These are phyloP conservation scores for Fusarium graminum DNA, from an alignment of 2,329 filamentous ascomycete species.

Conservation along the genomic window DNA sequence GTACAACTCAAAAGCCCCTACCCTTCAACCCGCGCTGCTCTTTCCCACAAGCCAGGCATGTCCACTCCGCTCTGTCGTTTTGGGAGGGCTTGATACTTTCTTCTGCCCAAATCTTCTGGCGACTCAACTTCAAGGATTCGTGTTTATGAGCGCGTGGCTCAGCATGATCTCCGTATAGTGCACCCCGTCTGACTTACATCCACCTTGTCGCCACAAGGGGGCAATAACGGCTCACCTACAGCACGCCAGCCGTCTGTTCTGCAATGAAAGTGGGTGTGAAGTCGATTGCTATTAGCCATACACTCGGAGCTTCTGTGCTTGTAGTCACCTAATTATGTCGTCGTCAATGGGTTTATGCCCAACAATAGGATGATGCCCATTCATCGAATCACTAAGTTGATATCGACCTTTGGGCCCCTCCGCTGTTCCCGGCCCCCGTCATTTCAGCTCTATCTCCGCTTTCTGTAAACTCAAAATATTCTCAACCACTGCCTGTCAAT, in stretches of 20 bases:
- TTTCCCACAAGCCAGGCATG: neutral
- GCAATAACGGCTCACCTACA: slow-evolving; percentile 35
- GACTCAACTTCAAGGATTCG: slow-evolving; percentile 27
- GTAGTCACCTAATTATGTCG: slow-evolving; percentile 32
- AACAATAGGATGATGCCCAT: slow-evolving; percentile 32
- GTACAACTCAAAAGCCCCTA: slow-evolving; percentile 2
- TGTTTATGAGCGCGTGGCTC: slow-evolving; percentile 43
- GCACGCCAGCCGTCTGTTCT: slow-evolving; percentile 36
- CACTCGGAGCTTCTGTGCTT: slow-evolving; percentile 14
- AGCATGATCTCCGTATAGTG: slow-evolving; percentile 37
- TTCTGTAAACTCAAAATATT: slow-evolving; percentile 41
- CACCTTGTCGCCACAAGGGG: slow-evolving; percentile 41
- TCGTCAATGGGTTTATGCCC: slow-evolving; percentile 27
- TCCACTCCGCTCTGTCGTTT: slow-evolving; percentile 17
- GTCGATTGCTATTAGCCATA: slow-evolving; percentile 25
- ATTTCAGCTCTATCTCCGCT: slow-evolving; percentile 44
- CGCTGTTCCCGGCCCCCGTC: slow-evolving; percentile 31
- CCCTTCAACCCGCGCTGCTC: neutral
- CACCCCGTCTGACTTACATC: slow-evolving; percentile 42
- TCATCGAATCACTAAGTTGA: slow-evolving; percentile 28
- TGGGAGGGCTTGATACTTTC: slow-evolving; percentile 42
- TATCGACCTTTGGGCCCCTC: slow-evolving; percentile 9
- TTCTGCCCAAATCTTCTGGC: slow-evolving; percentile 20
- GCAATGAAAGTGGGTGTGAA: slow-evolving; percentile 42
- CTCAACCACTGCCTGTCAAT: slow-evolving; percentile 35